Conservation (phyloP, 163 green algal genomes). For the Picocystis sp. region DNA sequence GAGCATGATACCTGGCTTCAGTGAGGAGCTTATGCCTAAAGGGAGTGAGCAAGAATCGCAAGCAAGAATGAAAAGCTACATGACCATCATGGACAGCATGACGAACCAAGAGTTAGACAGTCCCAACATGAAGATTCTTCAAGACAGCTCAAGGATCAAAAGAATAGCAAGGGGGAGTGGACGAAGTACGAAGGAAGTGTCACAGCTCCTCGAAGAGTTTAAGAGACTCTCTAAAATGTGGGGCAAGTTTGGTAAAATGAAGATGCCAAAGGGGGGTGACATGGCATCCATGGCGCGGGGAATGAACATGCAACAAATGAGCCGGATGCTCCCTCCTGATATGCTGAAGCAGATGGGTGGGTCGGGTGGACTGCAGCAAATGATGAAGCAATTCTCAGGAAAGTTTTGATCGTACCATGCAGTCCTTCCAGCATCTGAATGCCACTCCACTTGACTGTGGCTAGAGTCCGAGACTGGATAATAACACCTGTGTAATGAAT, state of each 20-base stretch:
- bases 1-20: constrained; percentile 91
- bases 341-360: constrained; percentile 92
- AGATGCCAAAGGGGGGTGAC: constrained; percentile 48
- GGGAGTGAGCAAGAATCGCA: constrained; percentile 38
- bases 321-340: constrained; percentile 61
- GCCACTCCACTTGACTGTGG: too few relatives aligned
- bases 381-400: constrained; percentile 67
- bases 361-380: constrained; percentile 46
- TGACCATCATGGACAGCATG: constrained; percentile 97
- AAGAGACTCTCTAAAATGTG: constrained; percentile 53
- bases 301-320: constrained; percentile 81
- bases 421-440: too few relatives aligned
- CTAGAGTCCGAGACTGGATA: too few relatives aligned
- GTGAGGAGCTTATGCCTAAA: constrained; percentile 30
- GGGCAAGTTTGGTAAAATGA: constrained; percentile 65
- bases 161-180: constrained; percentile 21
- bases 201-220: constrained; percentile 52
- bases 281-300: constrained; percentile 54
- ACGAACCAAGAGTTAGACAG: constrained; percentile 65
- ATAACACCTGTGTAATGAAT: too few relatives aligned
- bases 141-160: constrained; percentile 31
- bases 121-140: constrained; percentile 33
- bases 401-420: constrained; percentile 7
- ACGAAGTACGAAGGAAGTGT: constrained; percentile 15
- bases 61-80: constrained; percentile 68